Conservation (phyloP, 2,329 filamentous ascomycete species). For the Ustilaginoidea virens region DNA sequence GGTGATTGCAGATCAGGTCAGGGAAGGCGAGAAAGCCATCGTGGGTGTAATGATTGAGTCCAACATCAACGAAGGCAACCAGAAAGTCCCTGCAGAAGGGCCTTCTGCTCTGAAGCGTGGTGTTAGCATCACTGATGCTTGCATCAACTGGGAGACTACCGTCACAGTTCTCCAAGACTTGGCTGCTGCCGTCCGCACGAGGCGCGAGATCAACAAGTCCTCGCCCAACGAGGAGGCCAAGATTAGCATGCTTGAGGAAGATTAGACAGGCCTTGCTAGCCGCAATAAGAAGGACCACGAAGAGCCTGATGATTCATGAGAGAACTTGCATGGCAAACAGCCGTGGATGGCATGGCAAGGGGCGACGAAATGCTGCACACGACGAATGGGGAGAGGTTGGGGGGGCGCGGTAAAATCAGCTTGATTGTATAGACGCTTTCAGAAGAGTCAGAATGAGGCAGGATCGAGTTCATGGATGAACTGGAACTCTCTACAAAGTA, state of each 20-base stretch:
- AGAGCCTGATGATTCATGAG: constrained; percentile 2
- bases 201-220: constrained; percentile 41
- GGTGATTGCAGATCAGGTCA: constrained; percentile 68
- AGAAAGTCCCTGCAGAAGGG: constrained; percentile 77
- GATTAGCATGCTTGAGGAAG: constrained; percentile 35
- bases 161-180: constrained; percentile 70
- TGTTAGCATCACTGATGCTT: constrained; percentile 90
- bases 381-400: too few species aligned
- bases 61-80: constrained; percentile 82
- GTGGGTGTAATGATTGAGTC: constrained; percentile 98
- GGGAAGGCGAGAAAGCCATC: constrained; percentile 73
- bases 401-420: too few species aligned
- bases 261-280: constrained; percentile 21
- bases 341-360: too few species aligned
- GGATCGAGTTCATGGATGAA: too few species aligned
- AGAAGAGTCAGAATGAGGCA: too few species aligned
- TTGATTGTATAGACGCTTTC: too few species aligned
- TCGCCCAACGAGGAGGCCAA: constrained; percentile 16
- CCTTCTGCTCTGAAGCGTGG: constrained; percentile 68
- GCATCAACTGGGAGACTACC: constrained; percentile 84
- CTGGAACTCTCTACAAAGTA: too few species aligned
- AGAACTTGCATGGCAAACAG: neutral
- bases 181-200: constrained; percentile 64
- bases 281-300: neutral
- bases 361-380: too few species aligned